Base-by-base conservation (phyloP, 352 stramenopile species). In the Halophytophthora polymorphica region DNA sequence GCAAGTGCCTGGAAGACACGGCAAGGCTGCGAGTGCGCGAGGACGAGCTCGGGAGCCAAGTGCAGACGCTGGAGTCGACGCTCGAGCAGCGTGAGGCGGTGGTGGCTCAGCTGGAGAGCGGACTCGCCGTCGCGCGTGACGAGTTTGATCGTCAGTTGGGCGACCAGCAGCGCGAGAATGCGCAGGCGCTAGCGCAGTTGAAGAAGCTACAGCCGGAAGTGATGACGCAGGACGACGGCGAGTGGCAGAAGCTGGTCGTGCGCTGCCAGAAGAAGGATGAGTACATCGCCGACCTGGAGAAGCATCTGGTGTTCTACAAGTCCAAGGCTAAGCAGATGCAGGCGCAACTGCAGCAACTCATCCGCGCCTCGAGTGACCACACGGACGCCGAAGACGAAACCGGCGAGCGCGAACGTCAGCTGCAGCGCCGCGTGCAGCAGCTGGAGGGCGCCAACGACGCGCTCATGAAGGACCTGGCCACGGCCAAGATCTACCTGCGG, bases 271-370 rank as follows among this genome's bases (percentile, higher is more conserved):
- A 89, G 63, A 90, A 93, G 52, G 77, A 90, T 61, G 80, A 86
- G 56, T 93, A 92, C 66, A 91, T 93, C 14, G 65, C 70, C 0
- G 81, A 88, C 13, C 53, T 91, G 17, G 83, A 93, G 55, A 93
- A 90, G 51, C 81, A 93, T 58, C 28, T 93, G 5, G 78, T 91
- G 38, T 88, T 93, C 46, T 93, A 90, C 77, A 91, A 93, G 50
- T 76, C 78, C 15, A 93, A 93, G 46, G 78, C 81, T 25, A 90
- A 93, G 53, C 81, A 93, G 52, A 86, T 90, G 73, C 83, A 93
- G 44, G 50, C 60, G n/a, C 83, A 93, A 58, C 52, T 93, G 13
- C 77, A 88, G 61, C 77, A 90, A 58, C 67, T 90, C 14, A 88
- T 93, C 45, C 74, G 77, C 0, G 71, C 79, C 35, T 88, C 76